Percentiles rank a stretch among this genome's conserved stretches.
Evolutionary conservation across 2,329 filamentous ascomycete species (phyloP).

Genomic region (Ophiostoma piceae): DNA sequence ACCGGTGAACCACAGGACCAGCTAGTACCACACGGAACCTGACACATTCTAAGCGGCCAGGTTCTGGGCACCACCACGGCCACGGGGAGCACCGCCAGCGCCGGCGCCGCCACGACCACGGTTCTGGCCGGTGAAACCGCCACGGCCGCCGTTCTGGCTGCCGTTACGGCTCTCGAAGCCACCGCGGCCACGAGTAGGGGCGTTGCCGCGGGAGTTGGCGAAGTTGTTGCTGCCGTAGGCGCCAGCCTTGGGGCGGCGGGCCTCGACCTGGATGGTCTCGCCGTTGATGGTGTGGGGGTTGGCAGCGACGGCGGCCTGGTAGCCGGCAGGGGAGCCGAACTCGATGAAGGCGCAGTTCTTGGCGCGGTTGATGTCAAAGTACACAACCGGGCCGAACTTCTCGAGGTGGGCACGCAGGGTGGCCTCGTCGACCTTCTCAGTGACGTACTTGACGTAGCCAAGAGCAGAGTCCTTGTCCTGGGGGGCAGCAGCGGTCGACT

Average conservation of each 20-base stretch:
- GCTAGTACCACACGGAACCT: neutral
- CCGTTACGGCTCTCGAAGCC: constrained; percentile 55
- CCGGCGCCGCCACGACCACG: constrained; percentile 60
- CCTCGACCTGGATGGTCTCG: constrained; percentile 80
- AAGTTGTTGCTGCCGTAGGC: constrained; percentile 67
- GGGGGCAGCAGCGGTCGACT: constrained; percentile 55
- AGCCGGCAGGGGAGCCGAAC: constrained; percentile 74
- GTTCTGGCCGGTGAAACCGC: constrained; percentile 62
- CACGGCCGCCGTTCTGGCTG: constrained; percentile 57
- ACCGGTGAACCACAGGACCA: neutral
- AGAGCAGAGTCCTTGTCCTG: constrained; percentile 69
- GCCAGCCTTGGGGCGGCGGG: constrained; percentile 71
- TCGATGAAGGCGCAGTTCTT: constrained; percentile 99
- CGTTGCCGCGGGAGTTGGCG: constrained; percentile 55
- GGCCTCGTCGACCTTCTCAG: constrained; percentile 73
- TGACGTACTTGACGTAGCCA: constrained; percentile 94
- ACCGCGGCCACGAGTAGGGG: constrained; percentile 60
- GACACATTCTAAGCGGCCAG: constrained; percentile 44
- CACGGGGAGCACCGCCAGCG: constrained; percentile 53
- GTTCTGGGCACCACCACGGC: constrained; percentile 54
- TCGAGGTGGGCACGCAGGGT: constrained; percentile 66
- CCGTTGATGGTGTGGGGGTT: constrained; percentile 83
- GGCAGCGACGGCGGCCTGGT: constrained; percentile 72
- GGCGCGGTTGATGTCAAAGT: constrained; percentile 71
- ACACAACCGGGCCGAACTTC: constrained; percentile 64